Conservation (phyloP, 148 eudicot genomes). For the Amaranthus cruentus region DNA sequence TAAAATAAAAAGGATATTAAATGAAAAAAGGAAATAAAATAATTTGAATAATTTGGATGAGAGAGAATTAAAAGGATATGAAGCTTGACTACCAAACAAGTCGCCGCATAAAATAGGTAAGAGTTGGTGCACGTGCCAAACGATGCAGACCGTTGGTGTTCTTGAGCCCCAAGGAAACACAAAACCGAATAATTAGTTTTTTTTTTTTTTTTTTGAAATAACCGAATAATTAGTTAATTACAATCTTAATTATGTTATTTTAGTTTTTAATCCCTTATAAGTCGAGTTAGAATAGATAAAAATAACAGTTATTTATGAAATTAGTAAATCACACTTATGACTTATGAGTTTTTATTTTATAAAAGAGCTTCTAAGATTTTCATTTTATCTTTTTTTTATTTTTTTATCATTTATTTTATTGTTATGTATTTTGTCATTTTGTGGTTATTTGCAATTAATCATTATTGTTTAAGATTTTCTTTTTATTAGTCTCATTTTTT, state of each 20-base stretch:
- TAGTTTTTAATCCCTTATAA: background rate
- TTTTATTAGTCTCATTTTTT: too few relatives aligned
- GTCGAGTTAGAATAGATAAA: background rate
- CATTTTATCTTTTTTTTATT: too few relatives aligned
- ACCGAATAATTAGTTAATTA: background rate
- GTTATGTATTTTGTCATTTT: too few relatives aligned
- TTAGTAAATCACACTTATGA: too few relatives aligned
- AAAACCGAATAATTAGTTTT: background rate
- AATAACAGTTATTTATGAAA: too few relatives aligned
- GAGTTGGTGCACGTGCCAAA: background rate
- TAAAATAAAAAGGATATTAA: background rate
- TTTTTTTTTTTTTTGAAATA: too few relatives aligned
- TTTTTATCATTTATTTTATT: too few relatives aligned
- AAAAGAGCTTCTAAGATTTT: too few relatives aligned
- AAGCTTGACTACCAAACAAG: background rate
- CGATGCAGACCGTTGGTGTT: background rate
- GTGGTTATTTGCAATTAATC: too few relatives aligned
- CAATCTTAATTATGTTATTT: background rate
- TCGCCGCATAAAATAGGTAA: background rate
- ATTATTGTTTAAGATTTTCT: too few relatives aligned
- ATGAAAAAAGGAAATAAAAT: background rate
- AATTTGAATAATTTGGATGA: background rate
- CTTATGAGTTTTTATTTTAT: too few relatives aligned
- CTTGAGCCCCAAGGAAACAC: slow-evolving; percentile 22
- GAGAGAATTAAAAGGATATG: background rate